Base-by-base conservation (phyloP, 2,329 filamentous ascomycete species). In the Monosporascus sp. region DNA sequence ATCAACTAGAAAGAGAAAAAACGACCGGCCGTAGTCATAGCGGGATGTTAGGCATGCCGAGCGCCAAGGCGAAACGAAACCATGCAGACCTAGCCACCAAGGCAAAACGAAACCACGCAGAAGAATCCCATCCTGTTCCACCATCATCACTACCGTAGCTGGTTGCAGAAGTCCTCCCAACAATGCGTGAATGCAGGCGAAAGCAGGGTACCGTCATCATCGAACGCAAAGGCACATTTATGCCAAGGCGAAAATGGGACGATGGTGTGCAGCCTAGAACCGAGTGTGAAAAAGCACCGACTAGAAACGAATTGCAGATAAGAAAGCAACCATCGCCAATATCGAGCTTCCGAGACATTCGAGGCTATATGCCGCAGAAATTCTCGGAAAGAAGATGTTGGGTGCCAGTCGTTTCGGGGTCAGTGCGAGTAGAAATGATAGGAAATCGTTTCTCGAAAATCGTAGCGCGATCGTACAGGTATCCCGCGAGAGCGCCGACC, bases 281-380 rank as follows among this genome's bases (percentile, higher is more conserved):
- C 7, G 38, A 40, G 19, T 7, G 38, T 11, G 3, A 31, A 34
- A 24, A 14, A 14, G 31, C 31, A 34, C 2, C 31, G 31, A 43
- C n/a, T 20, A 43, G 22, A 14, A 24, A 43, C 5, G 9, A 43
- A 43, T 24, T 20, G 40, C 22, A 19, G 5, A 17, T 43, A 43
- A 19, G n/a, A 20, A 20, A 43, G 40, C 40, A 20, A 20, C 19
- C 40, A 14, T 14, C 19, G 22, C 11, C 19, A 14, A 20, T 16
- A 20, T 20, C 40, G 40, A 43, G 40, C 19, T 4, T 43, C n/a
- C 50, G 40, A 52, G 54, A 55, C 59, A 59, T 56, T 41, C 55
- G 49, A 48, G 52, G 55, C 51, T 58, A 64, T 57, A 59, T 61
- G 60, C 55, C 56, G 52, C 55, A 44, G 59, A 51, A 61, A 19